A percentile compares a stretch with the other conserved stretches of the same genome.
Conservation (phyloP, 2,329 filamentous ascomycete species). For the Trichoderma sp. region DNA sequence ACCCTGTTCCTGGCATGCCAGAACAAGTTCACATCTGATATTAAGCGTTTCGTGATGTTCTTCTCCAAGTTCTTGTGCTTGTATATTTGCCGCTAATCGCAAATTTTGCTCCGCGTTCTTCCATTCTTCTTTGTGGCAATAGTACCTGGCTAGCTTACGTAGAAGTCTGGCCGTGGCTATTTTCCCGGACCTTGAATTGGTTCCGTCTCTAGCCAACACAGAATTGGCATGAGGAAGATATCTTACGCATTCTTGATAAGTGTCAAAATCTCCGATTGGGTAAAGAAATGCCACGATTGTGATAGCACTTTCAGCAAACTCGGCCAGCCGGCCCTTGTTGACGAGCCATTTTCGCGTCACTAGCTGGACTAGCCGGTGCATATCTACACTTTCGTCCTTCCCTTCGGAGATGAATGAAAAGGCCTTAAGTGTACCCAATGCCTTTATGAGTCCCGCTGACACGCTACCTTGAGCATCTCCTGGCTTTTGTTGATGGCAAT, state of each 20-base stretch:
- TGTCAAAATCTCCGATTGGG: not conserved
- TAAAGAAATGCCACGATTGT: not conserved
- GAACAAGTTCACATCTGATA: not conserved
- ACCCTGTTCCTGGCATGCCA: not conserved
- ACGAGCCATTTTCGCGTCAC: conserved; percentile 33
- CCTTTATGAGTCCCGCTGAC: conserved; percentile 14
- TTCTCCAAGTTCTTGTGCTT: not conserved
- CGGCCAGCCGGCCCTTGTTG: not conserved
- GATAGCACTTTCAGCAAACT: not conserved
- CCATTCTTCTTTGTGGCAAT: not conserved
- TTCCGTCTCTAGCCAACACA: not conserved
- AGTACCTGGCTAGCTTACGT: not conserved
- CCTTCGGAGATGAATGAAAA: conserved; percentile 29
- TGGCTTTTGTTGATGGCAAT: not conserved
- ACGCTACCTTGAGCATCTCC: not conserved
- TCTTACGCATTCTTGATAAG: not conserved
- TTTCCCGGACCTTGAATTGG: not conserved
- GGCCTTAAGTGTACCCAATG: conserved; percentile 29
- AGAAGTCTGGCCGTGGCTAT: not conserved
- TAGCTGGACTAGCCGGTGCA: conserved; percentile 37
- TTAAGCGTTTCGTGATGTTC: not conserved
- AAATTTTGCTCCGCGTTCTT: not conserved
- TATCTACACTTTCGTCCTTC: conserved; percentile 24
- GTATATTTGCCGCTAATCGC: too few species aligned
- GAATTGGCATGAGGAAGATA: not conserved